phyloP scores from a whole-genome alignment of 257 asterid genomes.

The Oldenlandia corymbosa region DNA sequence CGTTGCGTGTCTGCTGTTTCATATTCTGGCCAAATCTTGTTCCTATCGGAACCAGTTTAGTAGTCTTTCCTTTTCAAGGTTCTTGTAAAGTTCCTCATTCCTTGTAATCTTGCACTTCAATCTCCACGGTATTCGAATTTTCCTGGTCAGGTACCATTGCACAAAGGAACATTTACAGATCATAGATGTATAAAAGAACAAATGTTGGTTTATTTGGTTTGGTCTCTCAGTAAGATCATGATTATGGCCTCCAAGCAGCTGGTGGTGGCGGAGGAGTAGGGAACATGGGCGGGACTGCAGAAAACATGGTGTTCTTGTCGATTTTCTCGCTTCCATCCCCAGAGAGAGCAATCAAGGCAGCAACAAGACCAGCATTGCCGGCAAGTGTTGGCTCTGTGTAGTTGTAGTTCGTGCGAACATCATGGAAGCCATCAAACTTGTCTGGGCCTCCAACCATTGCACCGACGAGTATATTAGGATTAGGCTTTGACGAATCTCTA shows the following conservation, averaged over 20 bases:
- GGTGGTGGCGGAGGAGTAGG: constrained; percentile 98
- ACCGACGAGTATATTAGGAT: constrained; percentile 68
- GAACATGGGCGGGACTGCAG: constrained; percentile 95
- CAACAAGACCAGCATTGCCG: constrained; percentile 92
- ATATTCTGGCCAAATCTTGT: too few species aligned
- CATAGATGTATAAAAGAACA: constrained; percentile 14
- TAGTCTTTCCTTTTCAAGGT: constrained; percentile 13
- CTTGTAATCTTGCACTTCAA: constrained; percentile 13
- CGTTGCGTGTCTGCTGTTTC: too few species aligned
- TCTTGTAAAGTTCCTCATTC: constrained; percentile 12
- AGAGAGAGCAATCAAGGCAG: constrained; percentile 86
- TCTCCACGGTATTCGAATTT: constrained; percentile 7
- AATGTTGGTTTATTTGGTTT: constrained; percentile 1
- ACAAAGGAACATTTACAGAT: constrained; percentile 20
- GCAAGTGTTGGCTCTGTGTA: constrained; percentile 94
- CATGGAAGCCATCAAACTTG: constrained; percentile 72
- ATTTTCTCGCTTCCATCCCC: constrained; percentile 48
- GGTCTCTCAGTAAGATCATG: neutral
- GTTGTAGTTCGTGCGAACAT: constrained; percentile 78
- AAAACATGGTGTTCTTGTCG: constrained; percentile 87
- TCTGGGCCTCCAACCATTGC: constrained; percentile 99
- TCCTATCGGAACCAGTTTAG: too few species aligned
- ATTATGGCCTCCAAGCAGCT: constrained; percentile 92
- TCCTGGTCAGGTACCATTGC: constrained; percentile 17
- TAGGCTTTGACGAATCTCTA: constrained; percentile 70